Evolutionary conservation across 257 asterid genomes (phyloP), one percentile per base, ranked within the genome.

Genomic region (Primulina huaijiensis): DNA sequence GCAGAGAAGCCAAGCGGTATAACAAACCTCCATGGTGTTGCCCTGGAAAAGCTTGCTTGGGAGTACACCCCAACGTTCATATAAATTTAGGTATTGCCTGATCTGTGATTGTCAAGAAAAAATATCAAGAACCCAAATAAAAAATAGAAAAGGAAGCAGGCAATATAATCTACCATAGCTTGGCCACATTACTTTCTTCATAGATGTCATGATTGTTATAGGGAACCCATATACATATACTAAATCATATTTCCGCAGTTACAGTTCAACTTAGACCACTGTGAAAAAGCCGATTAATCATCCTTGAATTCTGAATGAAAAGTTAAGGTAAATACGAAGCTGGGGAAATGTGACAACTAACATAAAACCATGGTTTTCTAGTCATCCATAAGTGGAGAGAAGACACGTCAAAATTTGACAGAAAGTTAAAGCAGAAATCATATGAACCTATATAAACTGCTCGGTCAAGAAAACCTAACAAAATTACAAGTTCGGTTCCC

Each of bases 11-110:
- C 64, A 16, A 70, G 68, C 65, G 59, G 23, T 68, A 66, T 59
- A 73, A 82, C 80, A 68, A 72, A 87, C 99, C 92, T 89, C 88
- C 91, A 89, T 82, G 60, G 85, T 75, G 67, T 74, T 84, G 71
- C 84, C 90, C 68, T 76, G 90, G 82, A 89, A 85, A 75, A 93
- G 86, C 81, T 89, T 80, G 79, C 99, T 93, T 55, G 99, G 97
- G 70, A 77, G 85, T 73, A 83, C 86, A 63, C 96, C 99, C 40
- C 76, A 77, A 52, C 85, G 90, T 34, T 80, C 72, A 82, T 87
- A 80, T 60, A 93, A 56, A 71, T 72, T 82, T 29, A 90, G 87
- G 75, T 90, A 93, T 70, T 89, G 96, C 79, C 84, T 82, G 75
- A 89, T 85, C 97, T 89, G 90, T 81, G 78, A 62, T 21, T 60